Percentiles rank a stretch among this genome's conserved stretches.
Evolutionary conservation across 768 basidiomycete genomes (phyloP).

Genomic region (Pholiota conissans): DNA sequence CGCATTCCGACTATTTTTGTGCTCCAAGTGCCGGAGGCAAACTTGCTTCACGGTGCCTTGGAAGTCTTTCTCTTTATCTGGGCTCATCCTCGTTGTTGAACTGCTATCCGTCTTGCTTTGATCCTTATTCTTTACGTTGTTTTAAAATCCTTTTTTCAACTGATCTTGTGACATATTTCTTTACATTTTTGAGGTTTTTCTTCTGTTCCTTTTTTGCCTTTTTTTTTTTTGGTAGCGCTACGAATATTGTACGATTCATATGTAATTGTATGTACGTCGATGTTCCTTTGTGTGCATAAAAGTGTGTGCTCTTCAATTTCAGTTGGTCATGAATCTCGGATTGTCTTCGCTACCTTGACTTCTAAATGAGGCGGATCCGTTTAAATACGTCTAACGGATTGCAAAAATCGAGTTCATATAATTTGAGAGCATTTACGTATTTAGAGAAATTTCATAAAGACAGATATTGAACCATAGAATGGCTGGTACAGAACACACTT

Average conservation of each 20-base stretch:
- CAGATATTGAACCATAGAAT: too few relatives aligned
- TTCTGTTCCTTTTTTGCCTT: too few relatives aligned
- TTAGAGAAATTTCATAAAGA: too few relatives aligned
- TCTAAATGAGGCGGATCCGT: background rate
- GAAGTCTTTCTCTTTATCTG: background rate
- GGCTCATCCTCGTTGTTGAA: background rate
- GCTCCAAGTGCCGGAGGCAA: too few relatives aligned
- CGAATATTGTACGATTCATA: background rate
- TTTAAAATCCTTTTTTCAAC: background rate
- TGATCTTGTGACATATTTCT: background rate
- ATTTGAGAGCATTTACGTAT: too few relatives aligned
- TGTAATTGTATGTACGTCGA: background rate
- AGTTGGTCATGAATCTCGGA: background rate
- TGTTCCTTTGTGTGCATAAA: background rate
- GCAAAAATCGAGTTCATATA: too few relatives aligned
- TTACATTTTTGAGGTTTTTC: too few relatives aligned
- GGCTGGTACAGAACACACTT: too few relatives aligned
- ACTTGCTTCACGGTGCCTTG: background rate
- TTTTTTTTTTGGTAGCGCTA: background rate
- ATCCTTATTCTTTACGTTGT: background rate
- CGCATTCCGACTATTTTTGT: background rate
- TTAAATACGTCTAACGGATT: too few relatives aligned
- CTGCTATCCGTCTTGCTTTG: constrained; percentile 1
- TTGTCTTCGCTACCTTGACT: background rate
- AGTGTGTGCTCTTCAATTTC: background rate